Evolutionary conservation across 108 stramenopile genomes (phyloP).

Genomic region (Skeletonema tropicum): DNA sequence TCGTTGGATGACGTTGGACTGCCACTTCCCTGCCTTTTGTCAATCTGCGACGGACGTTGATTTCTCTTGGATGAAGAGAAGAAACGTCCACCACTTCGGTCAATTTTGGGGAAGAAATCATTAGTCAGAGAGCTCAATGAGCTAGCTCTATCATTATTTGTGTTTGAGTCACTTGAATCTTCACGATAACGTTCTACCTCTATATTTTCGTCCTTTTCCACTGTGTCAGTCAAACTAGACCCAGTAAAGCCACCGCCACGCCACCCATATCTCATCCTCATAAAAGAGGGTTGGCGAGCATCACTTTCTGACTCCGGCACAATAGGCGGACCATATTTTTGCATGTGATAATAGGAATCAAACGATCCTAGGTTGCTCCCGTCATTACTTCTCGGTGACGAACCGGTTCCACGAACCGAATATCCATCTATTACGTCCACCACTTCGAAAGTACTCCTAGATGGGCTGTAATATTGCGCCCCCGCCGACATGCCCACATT

Average conservation of each 20-base stretch:
- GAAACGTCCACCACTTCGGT: not conserved
- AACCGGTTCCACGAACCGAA: not conserved
- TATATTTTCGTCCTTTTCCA: not conserved
- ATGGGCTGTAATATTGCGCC: not conserved
- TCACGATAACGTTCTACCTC: not conserved
- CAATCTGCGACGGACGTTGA: not conserved
- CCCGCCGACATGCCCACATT: conserved; percentile 12
- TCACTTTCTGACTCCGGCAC: not conserved
- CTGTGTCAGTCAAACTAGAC: conserved; percentile 5
- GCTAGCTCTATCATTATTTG: not conserved
- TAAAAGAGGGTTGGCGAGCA: not conserved
- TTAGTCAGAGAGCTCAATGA: not conserved
- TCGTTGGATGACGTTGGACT: conserved; percentile 9
- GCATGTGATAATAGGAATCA: conserved; percentile 17
- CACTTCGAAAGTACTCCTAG: conserved; percentile 7
- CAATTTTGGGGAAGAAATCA: not conserved
- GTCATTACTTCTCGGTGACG: not conserved
- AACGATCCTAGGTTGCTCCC: not conserved
- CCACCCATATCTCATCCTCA: not conserved
- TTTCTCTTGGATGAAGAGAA: not conserved
- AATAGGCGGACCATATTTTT: conserved; percentile 10
- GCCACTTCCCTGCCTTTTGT: not conserved
- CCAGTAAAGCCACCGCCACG: not conserved
- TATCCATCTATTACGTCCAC: conserved; percentile 1
- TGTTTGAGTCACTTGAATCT: not conserved